phyloP scores from a whole-genome alignment of 2,329 filamentous ascomycete species.

The Aureobasidium melanogenum region DNA sequence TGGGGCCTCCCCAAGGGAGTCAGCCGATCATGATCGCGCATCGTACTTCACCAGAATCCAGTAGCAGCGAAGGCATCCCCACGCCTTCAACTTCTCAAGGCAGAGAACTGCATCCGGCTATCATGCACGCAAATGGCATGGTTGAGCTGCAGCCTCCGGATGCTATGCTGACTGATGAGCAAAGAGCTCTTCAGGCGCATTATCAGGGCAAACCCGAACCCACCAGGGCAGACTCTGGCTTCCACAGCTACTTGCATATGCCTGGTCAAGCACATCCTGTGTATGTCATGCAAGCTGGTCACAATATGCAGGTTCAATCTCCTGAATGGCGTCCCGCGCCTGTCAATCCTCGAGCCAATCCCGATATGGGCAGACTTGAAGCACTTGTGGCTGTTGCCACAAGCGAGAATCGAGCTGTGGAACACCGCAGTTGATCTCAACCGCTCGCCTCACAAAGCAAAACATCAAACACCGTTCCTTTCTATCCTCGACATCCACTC shows the following conservation, averaged over 20 bases:
- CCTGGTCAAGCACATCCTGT: slow-evolving; percentile 13
- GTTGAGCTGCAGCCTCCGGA: slow-evolving; percentile 35
- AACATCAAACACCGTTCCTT: background rate
- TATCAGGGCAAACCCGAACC: slow-evolving; percentile 24
- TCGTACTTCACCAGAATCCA: slow-evolving; percentile 47
- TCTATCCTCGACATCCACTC: background rate
- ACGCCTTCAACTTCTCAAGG: slow-evolving; percentile 42
- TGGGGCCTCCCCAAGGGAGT: slow-evolving; percentile 21
- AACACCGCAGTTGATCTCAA: background rate
- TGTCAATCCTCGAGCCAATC: slow-evolving; percentile 24
- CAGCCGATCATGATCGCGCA: slow-evolving; percentile 25
- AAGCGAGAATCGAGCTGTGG: slow-evolving; percentile 35
- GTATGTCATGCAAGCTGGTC: slow-evolving; percentile 26
- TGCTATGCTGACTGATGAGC: slow-evolving; percentile 30
- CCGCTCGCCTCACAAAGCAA: background rate
- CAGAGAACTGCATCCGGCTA: slow-evolving; percentile 43
- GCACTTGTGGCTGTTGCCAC: slow-evolving; percentile 59
- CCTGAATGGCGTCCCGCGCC: slow-evolving; percentile 20
- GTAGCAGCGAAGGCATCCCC: slow-evolving; percentile 46
- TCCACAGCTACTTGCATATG: slow-evolving; percentile 21
- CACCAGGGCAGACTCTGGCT: slow-evolving; percentile 25
- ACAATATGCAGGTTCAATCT: slow-evolving; percentile 21
- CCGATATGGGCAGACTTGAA: slow-evolving; percentile 49
- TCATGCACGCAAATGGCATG: slow-evolving; percentile 42
- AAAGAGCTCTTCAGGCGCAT: slow-evolving; percentile 28